Evolutionary conservation across 306 rosid species (phyloP).

Genomic region (Corylus americana): DNA sequence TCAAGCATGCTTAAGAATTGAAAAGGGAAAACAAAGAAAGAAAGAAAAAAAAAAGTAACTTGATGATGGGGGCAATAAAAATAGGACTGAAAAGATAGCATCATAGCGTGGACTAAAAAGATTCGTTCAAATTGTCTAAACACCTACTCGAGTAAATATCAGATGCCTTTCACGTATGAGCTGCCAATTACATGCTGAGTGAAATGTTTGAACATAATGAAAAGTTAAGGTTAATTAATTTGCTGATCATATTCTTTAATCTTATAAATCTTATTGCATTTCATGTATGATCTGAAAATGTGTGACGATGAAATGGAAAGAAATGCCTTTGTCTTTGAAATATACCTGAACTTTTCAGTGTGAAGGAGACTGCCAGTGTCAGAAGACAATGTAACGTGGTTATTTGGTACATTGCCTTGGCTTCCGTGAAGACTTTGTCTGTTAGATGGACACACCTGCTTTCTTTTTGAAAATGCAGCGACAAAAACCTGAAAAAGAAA

Average conservation of each 20-base stretch:
- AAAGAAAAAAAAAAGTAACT: too few relatives aligned
- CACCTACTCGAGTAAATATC: too few relatives aligned
- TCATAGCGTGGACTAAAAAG: too few relatives aligned
- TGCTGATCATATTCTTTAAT: not conserved
- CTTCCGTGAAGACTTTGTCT: constrained; percentile 62
- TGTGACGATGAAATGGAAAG: not conserved
- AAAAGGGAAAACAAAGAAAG: too few relatives aligned
- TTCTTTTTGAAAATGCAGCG: constrained; percentile 81
- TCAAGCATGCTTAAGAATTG: too few relatives aligned
- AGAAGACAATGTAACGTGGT: constrained; percentile 30
- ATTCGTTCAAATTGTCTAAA: too few relatives aligned
- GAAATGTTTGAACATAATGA: too few relatives aligned
- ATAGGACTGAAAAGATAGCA: too few relatives aligned
- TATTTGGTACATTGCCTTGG: constrained; percentile 32
- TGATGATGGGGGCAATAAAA: too few relatives aligned
- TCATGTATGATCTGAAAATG: not conserved
- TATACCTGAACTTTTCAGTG: constrained; percentile 68
- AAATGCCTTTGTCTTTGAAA: not conserved
- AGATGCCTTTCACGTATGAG: too few relatives aligned
- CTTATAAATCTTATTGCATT: not conserved
- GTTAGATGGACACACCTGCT: constrained; percentile 59
- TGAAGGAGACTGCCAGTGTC: constrained; percentile 31
- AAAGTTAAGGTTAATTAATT: too few relatives aligned
- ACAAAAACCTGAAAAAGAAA: constrained; percentile 69
- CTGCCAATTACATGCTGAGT: too few relatives aligned